Base-by-base conservation (phyloP, 768 basidiomycete species). In the Mycena galopus region DNA sequence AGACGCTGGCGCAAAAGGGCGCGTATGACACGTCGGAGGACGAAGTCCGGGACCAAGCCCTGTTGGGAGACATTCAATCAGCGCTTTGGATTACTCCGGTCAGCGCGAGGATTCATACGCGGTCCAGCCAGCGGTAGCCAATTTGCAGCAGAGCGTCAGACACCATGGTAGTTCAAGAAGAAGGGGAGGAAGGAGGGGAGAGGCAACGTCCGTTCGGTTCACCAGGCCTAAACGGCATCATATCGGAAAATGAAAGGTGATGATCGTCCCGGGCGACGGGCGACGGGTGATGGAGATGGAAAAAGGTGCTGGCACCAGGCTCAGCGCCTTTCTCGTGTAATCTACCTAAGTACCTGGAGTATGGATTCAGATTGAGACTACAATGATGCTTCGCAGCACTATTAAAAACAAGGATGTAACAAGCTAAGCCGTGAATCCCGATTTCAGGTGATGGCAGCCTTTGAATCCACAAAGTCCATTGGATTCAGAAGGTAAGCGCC, bases 31-130 rank as follows among this genome's bases (percentile, higher is more conserved):
- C 80, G 81, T 30, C 88, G 82, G 2, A 89, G 77, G 39, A 91
- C 74, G 58, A 89, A 85, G 77, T 93, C 92, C 27, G 92, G 93
- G 21, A 93, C 82, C 17, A 89, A 76, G 21, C 92, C 92, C 88
- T 90, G 75, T 44, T 23, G 2, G 9, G 23, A 35, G 11, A 32
- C 61, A 42, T 30, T 47, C n/a, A 11, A 44, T 69, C 68, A 64
- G 60, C 53, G 7, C 6, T 35, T 16, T 10, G 9, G 35, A 25
- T 50, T 78, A 1, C 82, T 81, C 50, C 77, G 4, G 50, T 44
- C 71, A 32, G 81, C 66, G 39, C 19, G 9, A 12, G 47, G 53
- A 53, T 17, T 58, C 71, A 32, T 62, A 75, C 74, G 59, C 67
- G 70, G 71, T 75, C 74, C 57, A 75, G 71, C 74, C 74, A 75